Percentiles rank a stretch among this genome's conserved stretches.
These are phyloP conservation scores for Westerdykella sp. DNA, from an alignment of 2,329 filamentous ascomycete genomes.

Conservation along the genomic window DNA sequence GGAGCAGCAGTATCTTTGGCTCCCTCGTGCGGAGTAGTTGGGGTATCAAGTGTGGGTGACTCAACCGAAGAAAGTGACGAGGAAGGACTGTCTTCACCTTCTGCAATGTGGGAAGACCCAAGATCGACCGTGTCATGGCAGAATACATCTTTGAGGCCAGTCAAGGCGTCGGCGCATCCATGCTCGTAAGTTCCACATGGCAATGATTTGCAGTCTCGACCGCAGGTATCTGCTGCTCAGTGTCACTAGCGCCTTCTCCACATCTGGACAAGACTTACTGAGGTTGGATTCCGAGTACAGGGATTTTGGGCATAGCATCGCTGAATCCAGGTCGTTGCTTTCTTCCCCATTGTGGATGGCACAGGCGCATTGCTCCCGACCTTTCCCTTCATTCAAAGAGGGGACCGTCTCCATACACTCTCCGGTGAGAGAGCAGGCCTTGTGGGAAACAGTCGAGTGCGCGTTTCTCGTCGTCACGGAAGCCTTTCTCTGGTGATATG, in stretches of 20 bases:
- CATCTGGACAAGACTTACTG: too few relatives aligned
- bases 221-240: background rate
- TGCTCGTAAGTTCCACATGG: background rate
- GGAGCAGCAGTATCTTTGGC: slow-evolving; percentile 1
- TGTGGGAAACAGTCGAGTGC: background rate
- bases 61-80: background rate
- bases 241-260: too few relatives aligned
- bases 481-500: background rate
- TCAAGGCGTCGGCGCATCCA: background rate
- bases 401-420: too few relatives aligned
- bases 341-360: too few relatives aligned
- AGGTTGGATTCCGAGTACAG: too few relatives aligned
- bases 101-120: slow-evolving; percentile 14
- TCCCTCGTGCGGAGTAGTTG: too few relatives aligned
- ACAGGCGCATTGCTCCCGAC: too few relatives aligned
- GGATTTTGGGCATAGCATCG: too few relatives aligned
- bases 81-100: slow-evolving; percentile 1
- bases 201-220: background rate
- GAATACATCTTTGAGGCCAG: too few relatives aligned
- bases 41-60: background rate
- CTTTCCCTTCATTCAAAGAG: too few relatives aligned
- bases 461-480: background rate
- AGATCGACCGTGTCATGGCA: too few relatives aligned
- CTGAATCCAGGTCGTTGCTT: background rate
- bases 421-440: background rate